Evolutionary conservation across 2,329 filamentous ascomycete genomes (phyloP), one percentile per base, ranked within the genome.

Genomic region (Cladophialophora immunda): DNA sequence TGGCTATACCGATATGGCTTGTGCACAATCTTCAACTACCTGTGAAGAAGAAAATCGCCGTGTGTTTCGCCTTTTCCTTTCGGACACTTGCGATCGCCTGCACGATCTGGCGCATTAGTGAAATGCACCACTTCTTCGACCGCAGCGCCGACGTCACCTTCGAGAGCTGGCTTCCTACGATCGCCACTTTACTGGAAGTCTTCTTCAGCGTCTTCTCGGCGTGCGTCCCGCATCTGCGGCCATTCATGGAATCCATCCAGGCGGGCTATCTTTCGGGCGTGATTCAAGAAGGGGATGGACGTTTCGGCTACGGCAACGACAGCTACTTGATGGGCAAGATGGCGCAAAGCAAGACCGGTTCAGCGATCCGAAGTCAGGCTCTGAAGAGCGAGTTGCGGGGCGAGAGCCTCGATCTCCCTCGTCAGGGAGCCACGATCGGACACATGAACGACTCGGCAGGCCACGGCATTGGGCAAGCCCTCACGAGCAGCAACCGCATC

Each of bases 11-110:
- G 6, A 61, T 71, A 30, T 54, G 72, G 34, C 60, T 74, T 19
- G 66, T 74, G 19, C 60, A 59, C 56, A 68, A 71, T 30, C 68
- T 74, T 6, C 71, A 71, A 32, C 64, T 72, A 17, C 30, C 68
- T 0, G 17, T 52, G 34, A 62, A 67, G 30, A 73, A 73, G 64
- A 69, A 69, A 41, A 41, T 68, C 7, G 67, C 67, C 4, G 69
- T 74, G 32, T 67, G 65, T 29, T 67, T 64, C 50, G 65, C 65
- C 17, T 69, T 69, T 50, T 67, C 64, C 2, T 69, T 64, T 38
- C 65, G 67, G 15, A 58, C 58, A 0, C 29, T 61, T 2, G 65
- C 58, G 13, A 32, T 65, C 13, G 66, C 34, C 17, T 65, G 66
- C 54, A 62, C 66, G 22, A 50, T 62, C 2, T 68, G 66, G 66